Evolutionary conservation across 2,329 filamentous ascomycete genomes (phyloP).

Genomic region (Paraconiothyrium sp.): DNA sequence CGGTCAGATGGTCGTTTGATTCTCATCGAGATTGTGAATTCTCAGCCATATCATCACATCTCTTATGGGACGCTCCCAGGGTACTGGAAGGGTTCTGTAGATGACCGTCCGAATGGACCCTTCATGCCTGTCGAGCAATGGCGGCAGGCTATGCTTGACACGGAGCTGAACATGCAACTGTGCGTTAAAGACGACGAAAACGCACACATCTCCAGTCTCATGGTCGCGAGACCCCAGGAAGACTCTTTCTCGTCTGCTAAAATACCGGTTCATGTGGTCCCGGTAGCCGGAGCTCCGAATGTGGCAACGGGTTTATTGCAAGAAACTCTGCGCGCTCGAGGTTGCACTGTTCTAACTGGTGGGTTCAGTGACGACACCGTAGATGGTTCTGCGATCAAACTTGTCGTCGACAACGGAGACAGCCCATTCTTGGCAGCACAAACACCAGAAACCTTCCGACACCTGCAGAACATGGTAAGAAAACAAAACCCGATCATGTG

Average conservation of each 20-base stretch:
- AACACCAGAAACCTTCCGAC: not conserved
- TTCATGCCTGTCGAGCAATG: slow-evolving; percentile 6
- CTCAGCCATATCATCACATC: slow-evolving; percentile 2
- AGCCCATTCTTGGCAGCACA: not conserved
- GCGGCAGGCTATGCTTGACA: not conserved
- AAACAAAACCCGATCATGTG: not conserved
- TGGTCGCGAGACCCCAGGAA: not conserved
- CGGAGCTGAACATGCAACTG: slow-evolving; percentile 1
- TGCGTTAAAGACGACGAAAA: slow-evolving; percentile 7
- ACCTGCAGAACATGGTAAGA: not conserved
- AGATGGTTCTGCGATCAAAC: not conserved
- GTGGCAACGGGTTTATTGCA: not conserved
- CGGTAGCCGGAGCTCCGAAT: not conserved
- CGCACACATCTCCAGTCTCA: slow-evolving; percentile 1
- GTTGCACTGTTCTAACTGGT: not conserved
- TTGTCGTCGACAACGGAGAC: slow-evolving; percentile 6
- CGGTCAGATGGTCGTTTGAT: slow-evolving; percentile 21
- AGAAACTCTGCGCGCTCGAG: not conserved
- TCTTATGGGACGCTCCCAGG: slow-evolving; percentile 6
- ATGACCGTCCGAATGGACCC: slow-evolving; percentile 8
- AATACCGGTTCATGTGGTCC: not conserved
- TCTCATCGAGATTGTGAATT: slow-evolving; percentile 10
- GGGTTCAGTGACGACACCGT: not conserved
- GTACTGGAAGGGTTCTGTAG: slow-evolving; percentile 4
- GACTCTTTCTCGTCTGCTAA: not conserved